Percentiles rank a stretch among this genome's conserved stretches.
Evolutionary conservation across 352 stramenopile species (phyloP).

Genomic region (Globisporangium nodosum): DNA sequence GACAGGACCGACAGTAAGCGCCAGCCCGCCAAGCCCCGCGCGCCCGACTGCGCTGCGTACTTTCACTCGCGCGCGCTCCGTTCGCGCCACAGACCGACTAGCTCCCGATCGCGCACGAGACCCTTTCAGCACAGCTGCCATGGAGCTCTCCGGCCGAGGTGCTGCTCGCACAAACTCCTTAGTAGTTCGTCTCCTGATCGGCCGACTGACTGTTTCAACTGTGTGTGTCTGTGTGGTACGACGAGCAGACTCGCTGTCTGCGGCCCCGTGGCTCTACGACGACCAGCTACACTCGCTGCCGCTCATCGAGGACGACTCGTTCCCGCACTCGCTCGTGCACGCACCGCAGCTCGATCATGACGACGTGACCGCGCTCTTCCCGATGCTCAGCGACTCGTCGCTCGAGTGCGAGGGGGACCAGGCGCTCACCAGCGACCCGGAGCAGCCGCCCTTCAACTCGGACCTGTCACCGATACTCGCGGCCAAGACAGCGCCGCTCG

Average conservation of each 20-base stretch:
- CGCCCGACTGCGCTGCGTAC: too few species aligned
- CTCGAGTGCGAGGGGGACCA: conserved; percentile 26
- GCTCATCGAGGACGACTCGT: conserved; percentile 22
- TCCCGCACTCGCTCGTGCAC: conserved; percentile 18
- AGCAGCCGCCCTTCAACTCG: conserved; percentile 30
- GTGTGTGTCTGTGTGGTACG: conserved; percentile 8
- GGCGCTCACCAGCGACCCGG: conserved; percentile 11
- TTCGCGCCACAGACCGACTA: not conserved
- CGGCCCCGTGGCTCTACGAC: conserved; percentile 35
- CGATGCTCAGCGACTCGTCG: conserved; percentile 27
- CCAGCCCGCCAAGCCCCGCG: not conserved
- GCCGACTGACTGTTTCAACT: not conserved
- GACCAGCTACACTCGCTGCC: conserved; percentile 34
- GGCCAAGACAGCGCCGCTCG: conserved; percentile 16
- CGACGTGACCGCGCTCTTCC: conserved; percentile 18
- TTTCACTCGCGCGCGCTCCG: too few species aligned
- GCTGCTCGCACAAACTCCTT: not conserved
- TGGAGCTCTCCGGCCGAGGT: conserved; percentile 14
- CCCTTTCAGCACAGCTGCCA: not conserved
- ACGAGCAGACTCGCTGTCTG: conserved; percentile 21
- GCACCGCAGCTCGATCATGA: conserved; percentile 22
- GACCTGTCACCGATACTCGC: conserved; percentile 58
- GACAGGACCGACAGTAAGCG: not conserved
- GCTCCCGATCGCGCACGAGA: not conserved
- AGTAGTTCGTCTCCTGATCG: not conserved